Percentiles rank a stretch among this genome's conserved stretches.
Evolutionary conservation across 805 yeast genomes (phyloP).

Genomic region (Myxozyma vanderwaltii): DNA sequence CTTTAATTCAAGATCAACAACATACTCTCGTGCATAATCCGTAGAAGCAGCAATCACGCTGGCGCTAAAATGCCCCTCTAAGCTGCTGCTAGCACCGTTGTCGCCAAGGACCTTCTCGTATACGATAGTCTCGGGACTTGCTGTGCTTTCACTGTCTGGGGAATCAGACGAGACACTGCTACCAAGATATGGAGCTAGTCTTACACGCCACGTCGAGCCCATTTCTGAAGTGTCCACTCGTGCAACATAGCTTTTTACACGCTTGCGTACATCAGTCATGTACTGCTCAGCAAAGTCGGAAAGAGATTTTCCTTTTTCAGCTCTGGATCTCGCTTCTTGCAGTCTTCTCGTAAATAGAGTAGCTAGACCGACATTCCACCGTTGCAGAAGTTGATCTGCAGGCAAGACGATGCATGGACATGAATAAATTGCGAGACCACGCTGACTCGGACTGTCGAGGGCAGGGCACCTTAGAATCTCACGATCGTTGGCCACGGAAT

Average conservation of each 20-base stretch:
- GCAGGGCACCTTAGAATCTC: slow-evolving; percentile 10
- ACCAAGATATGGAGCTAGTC: not conserved
- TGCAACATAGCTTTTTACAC: not conserved
- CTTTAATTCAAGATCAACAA: slow-evolving; percentile 14
- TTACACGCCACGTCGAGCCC: slow-evolving; percentile 6
- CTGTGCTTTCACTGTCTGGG: not conserved
- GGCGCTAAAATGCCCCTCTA: not conserved
- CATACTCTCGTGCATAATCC: slow-evolving; percentile 11
- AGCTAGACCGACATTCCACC: slow-evolving; percentile 13
- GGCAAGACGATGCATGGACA: slow-evolving; percentile 19
- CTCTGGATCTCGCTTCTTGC: not conserved
- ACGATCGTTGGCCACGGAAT: not conserved
- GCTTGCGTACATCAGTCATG: not conserved
- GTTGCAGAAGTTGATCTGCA: slow-evolving; percentile 17
- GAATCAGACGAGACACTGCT: not conserved
- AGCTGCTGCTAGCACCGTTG: not conserved
- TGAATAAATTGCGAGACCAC: slow-evolving; percentile 6
- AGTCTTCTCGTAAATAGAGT: slow-evolving; percentile 7
- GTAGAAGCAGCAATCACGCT: slow-evolving; percentile 1
- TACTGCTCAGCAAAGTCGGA: slow-evolving; percentile 10
- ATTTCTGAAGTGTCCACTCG: slow-evolving; percentile 7
- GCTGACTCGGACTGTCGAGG: not conserved
- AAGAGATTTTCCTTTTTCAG: not conserved
- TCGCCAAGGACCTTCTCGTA: not conserved
- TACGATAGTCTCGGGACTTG: not conserved